These are phyloP conservation scores for Acacia pycnantha DNA, from an alignment of 331 rosid genomes.

Conservation along the genomic window DNA sequence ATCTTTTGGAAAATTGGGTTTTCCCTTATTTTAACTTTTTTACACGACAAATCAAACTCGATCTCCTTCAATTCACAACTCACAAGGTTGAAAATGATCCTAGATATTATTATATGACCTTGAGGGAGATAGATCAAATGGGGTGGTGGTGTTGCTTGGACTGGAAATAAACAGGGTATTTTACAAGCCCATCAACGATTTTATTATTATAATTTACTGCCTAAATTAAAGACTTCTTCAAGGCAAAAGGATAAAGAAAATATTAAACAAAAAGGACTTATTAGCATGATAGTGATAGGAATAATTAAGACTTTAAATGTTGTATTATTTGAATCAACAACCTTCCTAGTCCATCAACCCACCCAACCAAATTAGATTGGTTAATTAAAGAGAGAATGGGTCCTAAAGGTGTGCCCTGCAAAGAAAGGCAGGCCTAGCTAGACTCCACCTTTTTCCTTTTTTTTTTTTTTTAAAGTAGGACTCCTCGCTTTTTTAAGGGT, in stretches of 20 bases:
- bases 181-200: neutral
- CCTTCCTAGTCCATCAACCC: neutral
- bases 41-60: neutral
- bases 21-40: neutral
- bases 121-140: neutral
- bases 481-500: neutral
- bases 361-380: neutral
- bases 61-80: neutral
- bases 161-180: neutral
- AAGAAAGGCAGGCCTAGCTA: neutral
- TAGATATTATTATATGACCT: too few species aligned
- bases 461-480: too few species aligned
- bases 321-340: neutral
- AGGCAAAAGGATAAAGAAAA: neutral
- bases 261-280: neutral
- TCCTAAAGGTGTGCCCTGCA: neutral
- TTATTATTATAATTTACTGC: neutral
- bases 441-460: neutral
- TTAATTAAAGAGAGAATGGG: neutral
- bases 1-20: neutral
- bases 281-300: neutral
- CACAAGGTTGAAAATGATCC: neutral
- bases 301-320: neutral
- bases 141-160: neutral
- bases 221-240: neutral